phyloP scores from a whole-genome alignment of 2,329 filamentous ascomycete species.

The Fusarium sp. region DNA sequence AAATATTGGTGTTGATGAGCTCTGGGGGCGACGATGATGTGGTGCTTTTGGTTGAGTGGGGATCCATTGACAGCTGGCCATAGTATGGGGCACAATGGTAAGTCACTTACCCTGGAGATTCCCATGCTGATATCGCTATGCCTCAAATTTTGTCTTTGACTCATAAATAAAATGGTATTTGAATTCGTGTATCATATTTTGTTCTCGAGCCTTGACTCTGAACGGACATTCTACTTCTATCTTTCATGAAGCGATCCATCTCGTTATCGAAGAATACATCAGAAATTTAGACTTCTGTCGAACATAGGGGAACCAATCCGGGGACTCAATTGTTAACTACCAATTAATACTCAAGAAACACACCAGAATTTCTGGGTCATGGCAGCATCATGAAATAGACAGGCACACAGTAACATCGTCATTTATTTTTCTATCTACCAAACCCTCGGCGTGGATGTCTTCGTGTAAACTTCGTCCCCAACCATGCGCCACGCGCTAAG shows the following conservation, averaged over 20 bases:
- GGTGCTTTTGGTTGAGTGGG: constrained; percentile 14
- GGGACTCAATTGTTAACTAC: too few relatives aligned
- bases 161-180: neutral
- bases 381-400: neutral
- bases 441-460: constrained; percentile 37
- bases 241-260: neutral
- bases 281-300: neutral
- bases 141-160: neutral
- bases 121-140: neutral
- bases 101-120: constrained; percentile 18
- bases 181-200: neutral
- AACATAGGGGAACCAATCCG: too few relatives aligned
- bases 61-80: constrained; percentile 19
- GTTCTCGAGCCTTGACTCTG: neutral
- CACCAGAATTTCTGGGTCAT: neutral
- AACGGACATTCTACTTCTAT: neutral
- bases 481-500: constrained; percentile 35
- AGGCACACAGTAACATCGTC: constrained; percentile 20
- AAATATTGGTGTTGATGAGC: neutral
- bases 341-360: neutral
- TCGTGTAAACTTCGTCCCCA: constrained; percentile 39
- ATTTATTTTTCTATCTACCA: constrained; percentile 43
- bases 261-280: neutral
- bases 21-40: constrained; percentile 22
- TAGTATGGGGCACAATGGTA: neutral